Percentiles rank a stretch among this genome's conserved stretches.
Conservation (phyloP, 2,329 filamentous ascomycete genomes). For the Verticillium albo-atrum region DNA sequence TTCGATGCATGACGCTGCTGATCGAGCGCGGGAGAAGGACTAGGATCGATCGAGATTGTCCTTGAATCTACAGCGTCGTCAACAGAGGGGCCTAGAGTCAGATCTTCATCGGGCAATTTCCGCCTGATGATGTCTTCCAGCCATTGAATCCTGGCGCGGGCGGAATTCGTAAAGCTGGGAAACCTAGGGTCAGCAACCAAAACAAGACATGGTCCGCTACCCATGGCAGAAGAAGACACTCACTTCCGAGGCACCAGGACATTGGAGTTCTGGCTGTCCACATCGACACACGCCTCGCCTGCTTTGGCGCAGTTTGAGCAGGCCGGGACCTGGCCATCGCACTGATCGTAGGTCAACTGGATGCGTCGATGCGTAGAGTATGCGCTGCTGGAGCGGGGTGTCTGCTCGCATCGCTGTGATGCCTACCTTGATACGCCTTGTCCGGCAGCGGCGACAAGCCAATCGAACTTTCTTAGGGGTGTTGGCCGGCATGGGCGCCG, state of each 20-base stretch:
- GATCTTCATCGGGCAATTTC: conserved; percentile 21
- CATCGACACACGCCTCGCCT: conserved; percentile 27
- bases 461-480: conserved; percentile 29
- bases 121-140: conserved; percentile 23
- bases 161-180: conserved; percentile 15
- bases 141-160: conserved; percentile 26
- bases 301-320: conserved; percentile 31
- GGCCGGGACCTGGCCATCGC: conserved; percentile 30
- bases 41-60: conserved; percentile 1
- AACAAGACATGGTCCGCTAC: background rate
- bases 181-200: background rate
- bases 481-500: conserved; percentile 13
- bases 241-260: conserved; percentile 28
- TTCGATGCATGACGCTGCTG: background rate
- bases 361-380: background rate
- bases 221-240: conserved; percentile 1
- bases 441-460: conserved; percentile 30
- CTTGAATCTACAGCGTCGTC: conserved; percentile 14
- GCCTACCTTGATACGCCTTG: conserved; percentile 29
- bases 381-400: conserved; percentile 1
- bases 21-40: background rate
- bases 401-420: background rate
- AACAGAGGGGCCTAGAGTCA: conserved; percentile 20
- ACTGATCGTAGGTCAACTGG: conserved; percentile 15
- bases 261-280: conserved; percentile 28